Base-by-base conservation (phyloP, 768 basidiomycete genomes). In the Dacryopinax spathularia region DNA sequence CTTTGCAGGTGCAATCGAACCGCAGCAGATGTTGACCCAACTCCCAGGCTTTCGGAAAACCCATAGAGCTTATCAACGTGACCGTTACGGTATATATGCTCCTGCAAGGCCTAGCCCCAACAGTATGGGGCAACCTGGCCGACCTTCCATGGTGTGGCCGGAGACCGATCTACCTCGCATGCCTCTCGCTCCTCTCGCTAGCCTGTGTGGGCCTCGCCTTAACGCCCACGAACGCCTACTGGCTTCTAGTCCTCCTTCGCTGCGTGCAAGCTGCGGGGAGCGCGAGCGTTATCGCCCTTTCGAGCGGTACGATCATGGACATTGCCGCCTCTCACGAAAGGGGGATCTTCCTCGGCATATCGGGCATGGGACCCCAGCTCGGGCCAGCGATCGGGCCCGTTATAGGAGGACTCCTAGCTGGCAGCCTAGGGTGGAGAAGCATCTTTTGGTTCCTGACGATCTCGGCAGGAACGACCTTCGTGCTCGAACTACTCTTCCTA, bases 281-380 rank as follows among this genome's bases (percentile, higher is more conserved):
- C 2, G 87, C 89, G 0, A 88, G 87, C 64, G 88, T 87, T 0
- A 78, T 89, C 65, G 88, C 88, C 0, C n/a, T n/a, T n/a, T n/a
- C n/a, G n/a, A n/a, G n/a, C n/a, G 91, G 91, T 3, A 83, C 88
- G 4, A 81, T 94, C 63, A 82, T 83, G 1, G 91, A 94, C 70
- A 85, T 94, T 27, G 81, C 88, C 6, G 80, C 80, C 1, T 84
- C 82, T 0, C 78, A 80, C 35, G 89, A 92, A 73, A 77, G 90
- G 33, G 91, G 87, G 16, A 81, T 83, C 7, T 89, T 85, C 73
- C 80, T 84, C 62, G 90, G 88, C 1, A 62, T 88, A 7, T 88
- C 82, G 71, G 77, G 73, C 34, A 64, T 86, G 2, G 86, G 86
- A 0, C 83, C 86, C n/a, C 78, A 84, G 78, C 84, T 73, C 36